phyloP scores from a whole-genome alignment of 306 rosid species.

The Gastrolobium bilobum region DNA sequence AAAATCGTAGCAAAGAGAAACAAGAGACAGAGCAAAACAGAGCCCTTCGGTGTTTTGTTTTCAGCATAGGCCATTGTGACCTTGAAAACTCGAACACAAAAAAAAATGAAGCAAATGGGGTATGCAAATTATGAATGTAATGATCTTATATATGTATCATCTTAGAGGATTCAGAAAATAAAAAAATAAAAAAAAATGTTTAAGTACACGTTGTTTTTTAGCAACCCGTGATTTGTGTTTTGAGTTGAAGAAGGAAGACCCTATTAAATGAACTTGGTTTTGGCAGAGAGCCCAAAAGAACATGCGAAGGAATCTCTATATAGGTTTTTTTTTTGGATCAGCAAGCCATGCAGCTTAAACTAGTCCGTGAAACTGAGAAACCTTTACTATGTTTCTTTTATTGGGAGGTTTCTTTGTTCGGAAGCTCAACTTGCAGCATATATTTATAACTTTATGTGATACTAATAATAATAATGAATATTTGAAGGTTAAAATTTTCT shows the following conservation, averaged over 20 bases:
- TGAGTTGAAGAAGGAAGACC: slow-evolving; percentile 42
- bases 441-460: background rate
- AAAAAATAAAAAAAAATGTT: background rate
- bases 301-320: slow-evolving; percentile 42
- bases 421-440: slow-evolving; percentile 34
- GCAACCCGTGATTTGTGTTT: slow-evolving; percentile 72
- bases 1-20: slow-evolving; percentile 6
- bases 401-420: slow-evolving; percentile 37
- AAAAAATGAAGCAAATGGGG: slow-evolving; percentile 24
- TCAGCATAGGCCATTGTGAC: slow-evolving; percentile 53
- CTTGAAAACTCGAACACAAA: slow-evolving; percentile 5
- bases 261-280: slow-evolving; percentile 41
- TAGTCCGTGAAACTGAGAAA: slow-evolving; percentile 62
- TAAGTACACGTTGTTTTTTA: slow-evolving; percentile 50
- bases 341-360: slow-evolving; percentile 27
- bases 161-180: background rate
- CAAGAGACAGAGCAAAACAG: slow-evolving; percentile 57
- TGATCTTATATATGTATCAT: slow-evolving; percentile 13
- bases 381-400: background rate
- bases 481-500: background rate
- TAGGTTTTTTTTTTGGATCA: slow-evolving; percentile 3
- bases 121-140: slow-evolving; percentile 36
- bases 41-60: slow-evolving; percentile 59
- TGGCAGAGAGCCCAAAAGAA: slow-evolving; percentile 39
- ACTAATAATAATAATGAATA: background rate